Conservation (phyloP, 352 stramenopile genomes). For the Globisporangium nunn region DNA sequence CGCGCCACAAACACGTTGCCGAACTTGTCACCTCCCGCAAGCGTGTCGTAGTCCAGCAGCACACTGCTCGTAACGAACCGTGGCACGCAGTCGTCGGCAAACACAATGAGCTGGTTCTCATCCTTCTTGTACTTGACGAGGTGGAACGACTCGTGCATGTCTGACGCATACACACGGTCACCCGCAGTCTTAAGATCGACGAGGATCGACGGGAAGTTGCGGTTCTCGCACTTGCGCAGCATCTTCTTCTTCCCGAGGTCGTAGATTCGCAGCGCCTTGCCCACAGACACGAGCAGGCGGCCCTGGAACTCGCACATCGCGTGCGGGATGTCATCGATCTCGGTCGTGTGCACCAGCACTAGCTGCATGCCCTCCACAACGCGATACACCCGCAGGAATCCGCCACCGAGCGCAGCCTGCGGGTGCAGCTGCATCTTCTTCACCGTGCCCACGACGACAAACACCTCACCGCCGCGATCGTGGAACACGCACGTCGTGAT, state of each 20-base stretch:
- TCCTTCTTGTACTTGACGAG: slow-evolving; percentile 97
- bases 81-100: slow-evolving; percentile 93
- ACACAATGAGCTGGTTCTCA: slow-evolving; percentile 94
- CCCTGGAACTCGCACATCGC: slow-evolving; percentile 97
- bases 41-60: slow-evolving; percentile 97
- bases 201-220: slow-evolving; percentile 90
- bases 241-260: slow-evolving; percentile 99
- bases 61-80: slow-evolving; percentile 79
- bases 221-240: slow-evolving; percentile 97
- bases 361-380: slow-evolving; percentile 90
- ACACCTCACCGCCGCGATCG: slow-evolving; percentile 93
- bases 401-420: slow-evolving; percentile 46
- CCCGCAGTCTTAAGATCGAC: slow-evolving; percentile 91
- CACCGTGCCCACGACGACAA: slow-evolving; percentile 95
- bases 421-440: slow-evolving; percentile 95
- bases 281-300: slow-evolving; percentile 95
- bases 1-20: slow-evolving; percentile 97
- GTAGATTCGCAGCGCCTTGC: slow-evolving; percentile 94
- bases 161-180: slow-evolving; percentile 94
- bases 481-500: slow-evolving; percentile 94
- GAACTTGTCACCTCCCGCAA: slow-evolving; percentile 98
- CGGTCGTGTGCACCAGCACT: slow-evolving; percentile 95
- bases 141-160: slow-evolving; percentile 95
- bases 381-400: slow-evolving; percentile 91
- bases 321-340: slow-evolving; percentile 95